Conservation (phyloP, 345 rosid species). For the Salix udensis region DNA sequence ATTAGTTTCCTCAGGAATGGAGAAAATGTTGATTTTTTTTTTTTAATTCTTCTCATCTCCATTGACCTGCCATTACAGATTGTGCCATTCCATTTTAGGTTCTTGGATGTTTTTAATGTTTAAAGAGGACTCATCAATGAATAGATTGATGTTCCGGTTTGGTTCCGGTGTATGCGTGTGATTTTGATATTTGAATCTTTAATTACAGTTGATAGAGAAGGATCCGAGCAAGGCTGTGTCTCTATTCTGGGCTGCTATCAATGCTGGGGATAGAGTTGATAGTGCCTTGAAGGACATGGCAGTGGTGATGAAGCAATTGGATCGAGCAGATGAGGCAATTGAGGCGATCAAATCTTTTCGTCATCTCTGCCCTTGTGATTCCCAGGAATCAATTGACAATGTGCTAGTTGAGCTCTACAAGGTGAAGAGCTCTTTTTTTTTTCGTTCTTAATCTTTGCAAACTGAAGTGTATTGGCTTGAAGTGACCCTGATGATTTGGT, state of each 20-base stretch:
- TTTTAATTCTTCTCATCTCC: neutral
- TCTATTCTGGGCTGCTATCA: constrained; percentile 78
- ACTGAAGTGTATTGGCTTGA: no score
- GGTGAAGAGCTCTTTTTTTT: constrained; percentile 23
- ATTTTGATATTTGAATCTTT: no score
- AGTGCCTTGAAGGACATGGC: constrained; percentile 84
- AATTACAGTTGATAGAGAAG: constrained; percentile 53
- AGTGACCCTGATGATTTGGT: no score
- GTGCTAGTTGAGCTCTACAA: constrained; percentile 77
- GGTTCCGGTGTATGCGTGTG: no score
- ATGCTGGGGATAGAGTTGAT: constrained; percentile 69
- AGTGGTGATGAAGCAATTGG: constrained; percentile 63
- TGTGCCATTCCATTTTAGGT: no score
- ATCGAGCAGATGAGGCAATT: constrained; percentile 69
- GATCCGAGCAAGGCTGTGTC: constrained; percentile 64
- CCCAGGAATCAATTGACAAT: constrained; percentile 76
- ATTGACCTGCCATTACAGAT: no score
- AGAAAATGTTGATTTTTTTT: neutral
- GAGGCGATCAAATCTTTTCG: constrained; percentile 81
- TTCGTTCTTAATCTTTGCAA: no score
- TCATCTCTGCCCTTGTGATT: constrained; percentile 56
- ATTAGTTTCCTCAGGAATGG: no score
- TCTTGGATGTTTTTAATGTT: no score
- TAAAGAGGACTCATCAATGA: no score
- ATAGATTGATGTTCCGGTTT: no score